These are phyloP conservation scores for Populus tremula DNA, from an alignment of 345 rosid species.

Conservation along the genomic window DNA sequence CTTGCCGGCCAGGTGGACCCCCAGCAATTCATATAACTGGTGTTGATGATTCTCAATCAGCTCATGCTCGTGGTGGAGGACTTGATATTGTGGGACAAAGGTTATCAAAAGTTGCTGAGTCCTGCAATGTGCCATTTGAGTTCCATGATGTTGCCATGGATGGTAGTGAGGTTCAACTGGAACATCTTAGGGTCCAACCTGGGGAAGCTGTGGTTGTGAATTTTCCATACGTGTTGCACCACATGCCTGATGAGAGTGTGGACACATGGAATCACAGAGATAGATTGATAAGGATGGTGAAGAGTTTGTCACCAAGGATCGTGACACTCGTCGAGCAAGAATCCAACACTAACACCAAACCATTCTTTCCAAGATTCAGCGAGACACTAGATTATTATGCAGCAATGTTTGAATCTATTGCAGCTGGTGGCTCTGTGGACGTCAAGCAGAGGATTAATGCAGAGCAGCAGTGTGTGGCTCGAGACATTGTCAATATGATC, in stretches of 20 bases:
- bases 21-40: conserved; percentile 78
- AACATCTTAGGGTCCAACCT: conserved; percentile 53
- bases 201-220: conserved; percentile 89
- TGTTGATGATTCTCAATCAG: conserved; percentile 86
- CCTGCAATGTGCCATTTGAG: conserved; percentile 63
- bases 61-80: conserved; percentile 91
- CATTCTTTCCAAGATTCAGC: conserved; percentile 54
- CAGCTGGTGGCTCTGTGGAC: conserved; percentile 50
- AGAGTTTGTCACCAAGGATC: conserved; percentile 72
- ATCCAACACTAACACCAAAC: conserved; percentile 77
- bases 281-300: conserved; percentile 66
- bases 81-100: conserved; percentile 62
- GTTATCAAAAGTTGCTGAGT: conserved; percentile 47
- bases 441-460: conserved; percentile 68
- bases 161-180: conserved; percentile 56
- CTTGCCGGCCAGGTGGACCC: conserved; percentile 60
- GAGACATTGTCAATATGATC: conserved; percentile 84
- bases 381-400: conserved; percentile 68
- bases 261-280: conserved; percentile 75
- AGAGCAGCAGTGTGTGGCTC: conserved; percentile 83
- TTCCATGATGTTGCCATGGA: conserved; percentile 77
- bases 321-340: conserved; percentile 82
- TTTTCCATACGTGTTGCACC: conserved; percentile 83
- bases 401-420: conserved; percentile 85
- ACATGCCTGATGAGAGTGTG: conserved; percentile 99